Conservation (phyloP, 306 rosid genomes). For the Castanea mollissima region DNA sequence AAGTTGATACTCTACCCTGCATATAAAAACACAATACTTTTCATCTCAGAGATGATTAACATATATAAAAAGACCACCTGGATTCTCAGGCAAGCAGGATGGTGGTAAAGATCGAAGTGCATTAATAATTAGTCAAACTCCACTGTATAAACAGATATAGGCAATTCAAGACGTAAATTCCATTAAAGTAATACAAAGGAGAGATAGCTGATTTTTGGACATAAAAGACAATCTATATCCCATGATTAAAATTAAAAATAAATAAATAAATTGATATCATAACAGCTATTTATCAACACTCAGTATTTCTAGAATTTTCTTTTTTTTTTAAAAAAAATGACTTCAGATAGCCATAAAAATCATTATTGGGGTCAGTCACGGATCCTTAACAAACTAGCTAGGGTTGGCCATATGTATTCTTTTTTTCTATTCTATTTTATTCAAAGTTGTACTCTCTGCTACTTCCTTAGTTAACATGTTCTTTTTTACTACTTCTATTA, state of each 20-base stretch:
- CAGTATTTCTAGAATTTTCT: neutral
- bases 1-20: conserved; percentile 94
- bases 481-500: no score
- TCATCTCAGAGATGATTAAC: conserved; percentile 9
- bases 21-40: conserved; percentile 21
- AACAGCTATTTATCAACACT: neutral
- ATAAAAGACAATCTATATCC: neutral
- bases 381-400: no score
- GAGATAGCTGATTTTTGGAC: conserved; percentile 1
- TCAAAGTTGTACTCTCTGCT: no score
- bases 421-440: no score
- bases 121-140: neutral
- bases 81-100: conserved; percentile 1
- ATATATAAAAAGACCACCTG: conserved; percentile 7
- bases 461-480: no score
- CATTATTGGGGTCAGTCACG: no score
- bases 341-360: conserved; percentile 8
- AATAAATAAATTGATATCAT: neutral
- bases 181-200: neutral
- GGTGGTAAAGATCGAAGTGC: neutral
- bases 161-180: conserved; percentile 8
- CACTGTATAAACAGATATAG: conserved; percentile 15
- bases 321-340: neutral
- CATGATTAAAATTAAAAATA: neutral
- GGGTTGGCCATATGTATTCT: no score